Conservation (phyloP, 192 early-diverging fungal genomes). For the Haplosporangium gracile region DNA sequence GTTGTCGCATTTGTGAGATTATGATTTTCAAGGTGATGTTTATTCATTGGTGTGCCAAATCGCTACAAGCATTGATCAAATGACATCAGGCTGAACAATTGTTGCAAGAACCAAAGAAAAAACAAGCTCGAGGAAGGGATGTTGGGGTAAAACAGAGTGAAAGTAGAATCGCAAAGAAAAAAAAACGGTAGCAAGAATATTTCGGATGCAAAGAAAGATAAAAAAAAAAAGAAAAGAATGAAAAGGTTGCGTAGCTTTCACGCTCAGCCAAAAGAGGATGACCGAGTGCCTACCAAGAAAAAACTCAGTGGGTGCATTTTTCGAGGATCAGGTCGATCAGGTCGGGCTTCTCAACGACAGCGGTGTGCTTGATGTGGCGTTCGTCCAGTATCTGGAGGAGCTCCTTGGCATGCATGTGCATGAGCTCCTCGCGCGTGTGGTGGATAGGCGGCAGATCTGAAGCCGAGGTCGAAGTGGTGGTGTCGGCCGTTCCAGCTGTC, state of each 20-base stretch:
- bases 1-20: not conserved
- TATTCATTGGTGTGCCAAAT: not conserved
- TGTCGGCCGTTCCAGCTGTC: not conserved
- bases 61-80: not conserved
- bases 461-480: not conserved
- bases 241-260: not conserved
- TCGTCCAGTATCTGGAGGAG: constrained; percentile 13
- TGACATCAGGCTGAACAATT: not conserved
- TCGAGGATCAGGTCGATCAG: constrained; percentile 13
- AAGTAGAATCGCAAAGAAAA: not conserved
- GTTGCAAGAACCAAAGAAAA: not conserved
- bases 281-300: not conserved
- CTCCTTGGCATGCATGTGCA: constrained; percentile 9
- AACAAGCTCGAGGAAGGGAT: not conserved
- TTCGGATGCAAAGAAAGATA: too few species aligned
- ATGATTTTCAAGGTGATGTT: not conserved
- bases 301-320: not conserved
- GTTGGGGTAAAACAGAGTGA: not conserved
- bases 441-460: not conserved
- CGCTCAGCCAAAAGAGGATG: not conserved
- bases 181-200: too few species aligned
- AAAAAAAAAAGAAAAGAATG: not conserved
- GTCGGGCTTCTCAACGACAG: constrained; percentile 11
- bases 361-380: constrained; percentile 13
- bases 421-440: constrained; percentile 12